Conservation (phyloP, 345 rosid genomes). For the Euphorbia peplus region DNA sequence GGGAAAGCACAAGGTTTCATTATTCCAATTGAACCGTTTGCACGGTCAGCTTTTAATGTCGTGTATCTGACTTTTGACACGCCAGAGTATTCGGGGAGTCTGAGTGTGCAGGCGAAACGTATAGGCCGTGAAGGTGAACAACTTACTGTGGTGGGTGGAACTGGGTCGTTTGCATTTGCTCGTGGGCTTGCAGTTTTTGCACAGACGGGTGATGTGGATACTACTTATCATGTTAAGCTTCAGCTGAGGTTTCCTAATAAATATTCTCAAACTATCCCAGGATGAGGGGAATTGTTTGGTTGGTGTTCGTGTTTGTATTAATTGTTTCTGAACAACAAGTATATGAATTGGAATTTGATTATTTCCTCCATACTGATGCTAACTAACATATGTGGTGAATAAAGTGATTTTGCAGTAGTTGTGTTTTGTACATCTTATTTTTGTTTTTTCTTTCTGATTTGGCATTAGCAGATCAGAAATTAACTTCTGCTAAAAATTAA, state of each 20-base stretch:
- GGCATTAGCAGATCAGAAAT: too few species aligned
- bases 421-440: too few species aligned
- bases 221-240: slow-evolving; percentile 70
- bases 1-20: slow-evolving; percentile 84
- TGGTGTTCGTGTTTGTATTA: not conserved
- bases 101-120: slow-evolving; percentile 54
- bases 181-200: slow-evolving; percentile 64
- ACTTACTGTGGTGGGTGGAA: slow-evolving; percentile 68
- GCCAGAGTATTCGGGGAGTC: slow-evolving; percentile 51
- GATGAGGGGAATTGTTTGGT: slow-evolving; percentile 25
- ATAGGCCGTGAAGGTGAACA: slow-evolving; percentile 43
- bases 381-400: too few species aligned
- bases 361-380: too few species aligned
- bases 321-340: too few species aligned
- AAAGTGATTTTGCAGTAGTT: too few species aligned
- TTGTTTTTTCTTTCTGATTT: too few species aligned
- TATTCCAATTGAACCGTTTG: slow-evolving; percentile 57
- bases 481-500: too few species aligned
- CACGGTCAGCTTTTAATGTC: slow-evolving; percentile 58
- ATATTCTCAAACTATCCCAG: slow-evolving; percentile 40
- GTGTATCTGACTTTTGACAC: slow-evolving; percentile 67
- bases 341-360: too few species aligned
- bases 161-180: slow-evolving; percentile 77
- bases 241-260: slow-evolving; percentile 58
- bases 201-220: slow-evolving; percentile 28